phyloP scores from a whole-genome alignment of 192 early-diverging fungal species.

The Entomortierella beljakovae region DNA sequence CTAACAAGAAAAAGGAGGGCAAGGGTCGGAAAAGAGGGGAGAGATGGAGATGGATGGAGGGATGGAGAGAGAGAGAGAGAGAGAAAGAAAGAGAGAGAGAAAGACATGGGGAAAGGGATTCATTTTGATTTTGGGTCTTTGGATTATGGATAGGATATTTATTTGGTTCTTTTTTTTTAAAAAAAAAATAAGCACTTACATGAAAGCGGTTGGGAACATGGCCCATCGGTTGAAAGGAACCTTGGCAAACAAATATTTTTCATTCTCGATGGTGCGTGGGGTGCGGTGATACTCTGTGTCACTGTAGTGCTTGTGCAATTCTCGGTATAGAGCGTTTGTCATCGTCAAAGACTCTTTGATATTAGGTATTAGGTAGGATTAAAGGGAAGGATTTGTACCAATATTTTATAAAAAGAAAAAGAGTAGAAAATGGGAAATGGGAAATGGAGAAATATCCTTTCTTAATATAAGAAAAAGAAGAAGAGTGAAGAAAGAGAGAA shows the following conservation, averaged over 20 bases:
- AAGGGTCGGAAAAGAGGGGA: neutral
- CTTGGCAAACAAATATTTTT: slow-evolving; percentile 33
- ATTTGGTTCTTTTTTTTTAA: neutral
- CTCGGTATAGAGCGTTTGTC: slow-evolving; percentile 15
- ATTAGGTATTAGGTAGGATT: neutral
- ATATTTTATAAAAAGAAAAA: neutral
- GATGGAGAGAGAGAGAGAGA: no score
- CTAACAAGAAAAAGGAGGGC: no score
- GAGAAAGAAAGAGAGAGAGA: no score
- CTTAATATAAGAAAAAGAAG: slow-evolving; percentile 1
- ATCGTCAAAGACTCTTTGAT: neutral
- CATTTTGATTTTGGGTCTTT: no score
- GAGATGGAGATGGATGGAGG: no score
- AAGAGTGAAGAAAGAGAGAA: neutral
- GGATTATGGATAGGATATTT: neutral
- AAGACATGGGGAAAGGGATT: no score
- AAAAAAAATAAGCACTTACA: no score
- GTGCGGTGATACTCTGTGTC: slow-evolving; percentile 43
- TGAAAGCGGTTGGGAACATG: slow-evolving; percentile 67
- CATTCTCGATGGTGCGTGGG: slow-evolving; percentile 34
- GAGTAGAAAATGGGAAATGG: neutral
- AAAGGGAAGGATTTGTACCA: neutral
- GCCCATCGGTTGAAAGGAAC: slow-evolving; percentile 69
- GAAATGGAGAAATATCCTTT: no score
- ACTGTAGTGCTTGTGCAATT: slow-evolving; percentile 36